Evolutionary conservation across 2,329 filamentous ascomycete genomes (phyloP), one percentile per base, ranked within the genome.

Genomic region (Ophiocordyceps sinensis): DNA sequence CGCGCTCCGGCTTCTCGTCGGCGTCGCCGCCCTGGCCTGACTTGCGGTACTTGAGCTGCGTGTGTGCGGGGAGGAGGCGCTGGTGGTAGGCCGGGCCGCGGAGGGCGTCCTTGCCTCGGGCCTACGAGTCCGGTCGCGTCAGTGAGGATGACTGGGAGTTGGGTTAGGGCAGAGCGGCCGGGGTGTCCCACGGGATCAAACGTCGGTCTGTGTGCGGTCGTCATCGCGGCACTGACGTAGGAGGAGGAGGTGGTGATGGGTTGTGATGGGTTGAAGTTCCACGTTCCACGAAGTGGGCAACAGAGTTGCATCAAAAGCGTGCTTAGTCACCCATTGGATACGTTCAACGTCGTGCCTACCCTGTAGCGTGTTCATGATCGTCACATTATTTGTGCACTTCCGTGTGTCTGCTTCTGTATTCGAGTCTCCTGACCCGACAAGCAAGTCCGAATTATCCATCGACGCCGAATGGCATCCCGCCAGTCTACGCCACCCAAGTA

Each of bases 11-110:
- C 49, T 93, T 86, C 30, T 80, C 80, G 39, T 61, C 60, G 28
- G 82, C 82, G 48, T 79, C 80, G 49, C 85, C 85, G 52, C 91
- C 91, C 66, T 98, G 91, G 36, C 87, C 88, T n/a, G 82, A 68
- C 37, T 74, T 79, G 68, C 86, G 77, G 58, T 81, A 83, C 66
- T 98, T 98, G 57, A 98, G 79, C 48, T 85, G 80, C 12, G 85
- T 96, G 62, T 98, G 83, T 28, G 91, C 91, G 29, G 91, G 89
- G 13, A 95, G 79, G 14, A 96, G 82, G 53, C 91, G 83, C 64
- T 96, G 89, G 60, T 98, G 91, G 68, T 95, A 96, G 52, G 87
- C 89, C 39, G 86, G 85, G 38, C 91, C 91, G 54, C 87, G 82
- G 45, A 87, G 82, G 54, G 88, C 86, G 64, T 98, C 91, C 71